Conservation (phyloP, 1,139 yeast genomes). For the Zygosaccharomyces sapae region DNA sequence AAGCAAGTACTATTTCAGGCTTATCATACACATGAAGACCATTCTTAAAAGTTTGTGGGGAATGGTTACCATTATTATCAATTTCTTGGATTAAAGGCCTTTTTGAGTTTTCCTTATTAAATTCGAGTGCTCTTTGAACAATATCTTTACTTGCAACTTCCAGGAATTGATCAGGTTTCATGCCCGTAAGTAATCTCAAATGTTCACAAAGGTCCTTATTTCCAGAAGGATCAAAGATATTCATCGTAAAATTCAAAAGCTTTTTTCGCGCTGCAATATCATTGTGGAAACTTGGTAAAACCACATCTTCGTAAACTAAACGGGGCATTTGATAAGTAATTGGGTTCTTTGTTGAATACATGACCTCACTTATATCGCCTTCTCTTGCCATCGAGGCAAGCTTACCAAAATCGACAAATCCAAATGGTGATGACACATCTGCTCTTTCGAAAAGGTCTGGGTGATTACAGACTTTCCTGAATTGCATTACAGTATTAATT, state of each 20-base stretch:
- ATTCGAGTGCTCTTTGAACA: constrained; percentile 55
- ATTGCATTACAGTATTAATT: constrained; percentile 96
- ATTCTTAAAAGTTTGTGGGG: constrained; percentile 8
- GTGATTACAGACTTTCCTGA: constrained; percentile 96
- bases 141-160: constrained; percentile 41
- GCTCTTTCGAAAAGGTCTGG: constrained; percentile 97
- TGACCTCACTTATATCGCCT: constrained; percentile 51
- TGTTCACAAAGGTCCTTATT: constrained; percentile 26
- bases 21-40: constrained; percentile 16
- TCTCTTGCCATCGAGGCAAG: constrained; percentile 62
- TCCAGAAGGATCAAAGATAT: constrained; percentile 24
- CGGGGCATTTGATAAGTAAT: constrained; percentile 62
- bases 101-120: constrained; percentile 36
- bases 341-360: constrained; percentile 61
- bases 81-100: constrained; percentile 38
- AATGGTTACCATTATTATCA: constrained; percentile 38
- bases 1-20: constrained; percentile 21
- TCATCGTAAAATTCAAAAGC: constrained; percentile 36
- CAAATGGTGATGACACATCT: constrained; percentile 81
- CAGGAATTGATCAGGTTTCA: constrained; percentile 39
- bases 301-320: constrained; percentile 63
- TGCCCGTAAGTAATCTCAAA: constrained; percentile 54
- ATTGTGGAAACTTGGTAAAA: constrained; percentile 52
- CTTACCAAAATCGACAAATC: constrained; percentile 70
- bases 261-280: constrained; percentile 45